Evolutionary conservation across 495 filamentous ascomycete genomes (phyloP).

Genomic region (Bacidia rubella): DNA sequence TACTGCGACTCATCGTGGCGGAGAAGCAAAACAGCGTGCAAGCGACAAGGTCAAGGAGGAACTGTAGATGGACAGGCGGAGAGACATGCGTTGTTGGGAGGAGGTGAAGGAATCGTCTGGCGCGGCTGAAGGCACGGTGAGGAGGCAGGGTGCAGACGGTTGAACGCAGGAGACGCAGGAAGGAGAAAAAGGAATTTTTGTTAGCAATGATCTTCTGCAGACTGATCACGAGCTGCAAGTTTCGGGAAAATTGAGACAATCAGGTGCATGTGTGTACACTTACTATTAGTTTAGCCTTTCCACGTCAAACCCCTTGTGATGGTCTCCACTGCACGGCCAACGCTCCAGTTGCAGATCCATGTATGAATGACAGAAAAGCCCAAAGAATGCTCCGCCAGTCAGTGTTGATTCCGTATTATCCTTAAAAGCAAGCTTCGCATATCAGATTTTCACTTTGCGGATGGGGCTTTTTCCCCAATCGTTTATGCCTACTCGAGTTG

Average conservation of each 20-base stretch:
- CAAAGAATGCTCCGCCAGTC: neutral
- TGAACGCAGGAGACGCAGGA: neutral
- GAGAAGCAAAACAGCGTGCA: constrained; percentile 20
- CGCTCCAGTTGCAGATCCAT: neutral
- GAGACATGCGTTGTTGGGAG: constrained; percentile 3
- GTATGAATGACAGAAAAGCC: neutral
- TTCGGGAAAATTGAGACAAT: neutral
- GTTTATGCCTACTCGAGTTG: neutral
- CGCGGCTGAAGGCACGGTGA: neutral
- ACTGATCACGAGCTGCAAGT: neutral
- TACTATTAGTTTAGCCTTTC: neutral
- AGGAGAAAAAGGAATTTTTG: neutral
- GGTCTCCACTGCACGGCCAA: neutral
- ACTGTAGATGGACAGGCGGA: constrained; percentile 12
- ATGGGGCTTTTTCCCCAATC: neutral
- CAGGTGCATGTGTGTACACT: neutral
- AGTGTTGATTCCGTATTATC: neutral
- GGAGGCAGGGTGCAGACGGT: constrained; percentile 1
- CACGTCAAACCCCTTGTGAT: neutral
- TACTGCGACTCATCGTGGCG: constrained; percentile 18
- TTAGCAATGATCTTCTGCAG: neutral
- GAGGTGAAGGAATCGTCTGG: neutral
- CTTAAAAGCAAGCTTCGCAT: neutral
- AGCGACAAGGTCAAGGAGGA: constrained; percentile 23
- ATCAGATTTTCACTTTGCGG: neutral